A percentile compares a stretch with the other conserved stretches of the same genome.
Conservation (phyloP, 1,139 yeast species). For the Trichomonascaceae sp. region DNA sequence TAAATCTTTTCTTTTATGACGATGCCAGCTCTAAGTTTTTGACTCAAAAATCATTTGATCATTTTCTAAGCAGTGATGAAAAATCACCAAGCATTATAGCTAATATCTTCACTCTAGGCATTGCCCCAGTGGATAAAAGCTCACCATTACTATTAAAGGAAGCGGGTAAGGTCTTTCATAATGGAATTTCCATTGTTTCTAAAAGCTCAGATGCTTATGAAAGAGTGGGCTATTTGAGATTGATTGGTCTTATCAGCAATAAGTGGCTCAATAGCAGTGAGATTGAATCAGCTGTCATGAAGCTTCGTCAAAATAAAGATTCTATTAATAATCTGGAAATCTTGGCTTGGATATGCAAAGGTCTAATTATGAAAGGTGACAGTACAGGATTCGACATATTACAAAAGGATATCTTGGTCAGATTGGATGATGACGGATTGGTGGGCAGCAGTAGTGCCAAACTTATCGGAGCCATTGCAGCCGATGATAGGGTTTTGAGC, state of each 20-base stretch:
- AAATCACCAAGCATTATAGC: slow-evolving; percentile 38
- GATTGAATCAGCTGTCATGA: slow-evolving; percentile 7
- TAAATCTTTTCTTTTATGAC: slow-evolving; percentile 20
- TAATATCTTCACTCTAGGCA: slow-evolving; percentile 36
- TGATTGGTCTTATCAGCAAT: slow-evolving; percentile 54
- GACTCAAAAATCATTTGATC: background rate
- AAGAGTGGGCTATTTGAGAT: slow-evolving; percentile 55
- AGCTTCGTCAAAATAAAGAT: slow-evolving; percentile 5
- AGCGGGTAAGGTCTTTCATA: slow-evolving; percentile 21
- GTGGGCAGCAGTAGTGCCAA: slow-evolving; percentile 41
- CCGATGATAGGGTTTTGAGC: slow-evolving; percentile 56
- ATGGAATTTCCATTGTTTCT: slow-evolving; percentile 24
- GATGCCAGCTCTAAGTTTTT: slow-evolving; percentile 3
- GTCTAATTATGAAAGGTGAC: slow-evolving; percentile 56
- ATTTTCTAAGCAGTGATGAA: slow-evolving; percentile 8
- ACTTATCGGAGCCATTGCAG: slow-evolving; percentile 57
- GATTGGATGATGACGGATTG: slow-evolving; percentile 27
- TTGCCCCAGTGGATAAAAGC: slow-evolving; percentile 22
- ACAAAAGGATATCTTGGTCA: slow-evolving; percentile 33
- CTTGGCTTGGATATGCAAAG: slow-evolving; percentile 66
- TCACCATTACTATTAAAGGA: slow-evolving; percentile 9
- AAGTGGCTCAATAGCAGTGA: slow-evolving; percentile 35
- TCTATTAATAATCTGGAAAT: slow-evolving; percentile 43
- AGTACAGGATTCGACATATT: slow-evolving; percentile 39
- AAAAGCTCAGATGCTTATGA: slow-evolving; percentile 27